Evolutionary conservation across 495 filamentous ascomycete genomes (phyloP), one percentile per base, ranked within the genome.

Genomic region (Xylaria sp.): DNA sequence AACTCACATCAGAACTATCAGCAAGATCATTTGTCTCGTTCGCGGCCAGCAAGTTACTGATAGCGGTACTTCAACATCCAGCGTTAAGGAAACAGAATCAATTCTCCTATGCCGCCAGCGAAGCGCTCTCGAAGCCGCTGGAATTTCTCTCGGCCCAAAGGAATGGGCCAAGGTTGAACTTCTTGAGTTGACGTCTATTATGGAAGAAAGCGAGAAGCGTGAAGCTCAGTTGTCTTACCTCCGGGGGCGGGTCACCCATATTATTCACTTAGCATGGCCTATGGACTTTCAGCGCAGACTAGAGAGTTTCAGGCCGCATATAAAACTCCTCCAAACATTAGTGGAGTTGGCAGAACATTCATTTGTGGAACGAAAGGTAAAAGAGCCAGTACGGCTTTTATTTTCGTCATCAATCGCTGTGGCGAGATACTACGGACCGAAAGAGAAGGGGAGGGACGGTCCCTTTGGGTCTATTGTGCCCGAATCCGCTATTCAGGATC

Each of bases 261-360:
- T 85, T 44, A 48, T 85, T 0, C 83, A 85, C 66, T 75, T 77
- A 37, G 82, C 81, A 17, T 83, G 81, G 80, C 80, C 80, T 0
- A 82, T 85, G 77, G 78, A 78, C 69, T 81, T 80, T 71, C 77
- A 75, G 19, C 72, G 75, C 3, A 74, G 33, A 0, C 35, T 83
- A 3, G 31, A 68, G 0, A 79, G 75, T 0, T 83, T 83, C 64
- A 69, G 77, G 19, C 50, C 77, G 2, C 80, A 82, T 29, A 75
- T 84, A 41, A 58, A 79, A 19, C 55, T 67, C 2, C 61, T 85
- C 55, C 69, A 74, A 21, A 78, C 76, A 46, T 65, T 85, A 9
- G 57, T 84, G 1, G 48, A 71, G 17, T 70, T 82, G 3, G 74
- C 74, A 8, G 14, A 53, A 43, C 57, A 72, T 17, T 50, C 53